phyloP scores from a whole-genome alignment of 2,329 filamentous ascomycete species.

The Gliomastix tumulicola region DNA sequence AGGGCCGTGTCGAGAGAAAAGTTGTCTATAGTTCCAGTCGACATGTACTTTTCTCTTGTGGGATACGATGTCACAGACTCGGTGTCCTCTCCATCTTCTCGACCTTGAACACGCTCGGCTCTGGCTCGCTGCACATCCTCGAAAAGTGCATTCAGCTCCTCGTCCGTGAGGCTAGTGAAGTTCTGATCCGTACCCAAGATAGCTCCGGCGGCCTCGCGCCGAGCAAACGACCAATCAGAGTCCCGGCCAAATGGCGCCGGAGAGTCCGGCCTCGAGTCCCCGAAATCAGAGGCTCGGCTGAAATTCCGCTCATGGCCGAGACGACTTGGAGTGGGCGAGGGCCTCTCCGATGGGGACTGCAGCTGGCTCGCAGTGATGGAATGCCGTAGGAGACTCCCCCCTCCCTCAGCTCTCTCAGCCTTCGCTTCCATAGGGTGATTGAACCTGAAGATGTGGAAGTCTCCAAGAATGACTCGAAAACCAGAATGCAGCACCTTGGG shows the following conservation, averaged over 20 bases:
- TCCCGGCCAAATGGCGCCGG: conserved; percentile 67
- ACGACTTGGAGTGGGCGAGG: conserved; percentile 54
- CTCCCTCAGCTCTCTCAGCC: conserved; percentile 76
- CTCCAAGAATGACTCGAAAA: conserved; percentile 89
- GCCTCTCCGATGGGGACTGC: conserved; percentile 45
- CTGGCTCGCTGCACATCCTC: conserved; percentile 88
- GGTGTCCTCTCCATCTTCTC: conserved; percentile 81
- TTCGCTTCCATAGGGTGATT: conserved; percentile 95
- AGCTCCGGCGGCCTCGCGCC: conserved; percentile 86
- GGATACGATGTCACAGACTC: conserved; percentile 87
- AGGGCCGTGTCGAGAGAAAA: conserved; percentile 91
- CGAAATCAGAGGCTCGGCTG: conserved; percentile 75
- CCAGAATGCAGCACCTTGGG: conserved; percentile 83
- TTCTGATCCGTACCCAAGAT: conserved; percentile 88
- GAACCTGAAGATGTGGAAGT: conserved; percentile 98
- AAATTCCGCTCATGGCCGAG: conserved; percentile 70
- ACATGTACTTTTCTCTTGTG: conserved; percentile 89
- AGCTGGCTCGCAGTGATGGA: conserved; percentile 61
- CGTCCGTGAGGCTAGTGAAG: conserved; percentile 82
- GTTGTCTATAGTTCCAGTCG: conserved; percentile 89
- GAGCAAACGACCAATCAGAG: conserved; percentile 90
- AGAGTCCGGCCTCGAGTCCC: conserved; percentile 73
- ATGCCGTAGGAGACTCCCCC: conserved; percentile 79
- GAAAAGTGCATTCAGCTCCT: conserved; percentile 87
- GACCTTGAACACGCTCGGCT: conserved; percentile 63